Conservation (phyloP, 768 basidiomycete genomes). For the Rhodotorula taiwanensis region DNA sequence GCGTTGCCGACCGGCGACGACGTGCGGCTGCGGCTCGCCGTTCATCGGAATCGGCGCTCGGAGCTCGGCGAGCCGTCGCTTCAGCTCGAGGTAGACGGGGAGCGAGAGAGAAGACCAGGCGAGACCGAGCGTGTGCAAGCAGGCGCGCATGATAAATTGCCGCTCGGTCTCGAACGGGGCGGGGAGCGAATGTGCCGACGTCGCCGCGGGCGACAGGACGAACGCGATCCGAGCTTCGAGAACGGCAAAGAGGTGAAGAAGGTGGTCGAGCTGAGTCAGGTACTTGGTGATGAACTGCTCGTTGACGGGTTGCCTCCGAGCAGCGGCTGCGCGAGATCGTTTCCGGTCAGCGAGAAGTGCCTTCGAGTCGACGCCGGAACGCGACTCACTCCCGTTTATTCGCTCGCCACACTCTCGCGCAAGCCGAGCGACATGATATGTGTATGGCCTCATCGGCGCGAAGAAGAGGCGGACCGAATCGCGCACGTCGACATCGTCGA, state of each 20-base stretch:
- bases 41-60: neutral
- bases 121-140: constrained; percentile 29
- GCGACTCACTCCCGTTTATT: constrained; percentile 29
- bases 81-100: constrained; percentile 27
- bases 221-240: constrained; percentile 30
- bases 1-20: neutral
- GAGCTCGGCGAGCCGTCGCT: constrained; percentile 19
- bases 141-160: constrained; percentile 28
- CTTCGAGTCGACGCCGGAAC: neutral
- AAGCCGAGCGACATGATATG: constrained; percentile 27
- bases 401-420: constrained; percentile 27
- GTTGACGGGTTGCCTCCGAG: constrained; percentile 26
- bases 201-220: constrained; percentile 31
- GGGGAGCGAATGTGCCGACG: constrained; percentile 27
- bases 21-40: neutral
- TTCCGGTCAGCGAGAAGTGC: neutral
- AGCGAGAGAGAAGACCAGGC: constrained; percentile 33
- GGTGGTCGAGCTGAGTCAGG: constrained; percentile 32
- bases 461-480: constrained; percentile 36
- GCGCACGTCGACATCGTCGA: constrained; percentile 35
- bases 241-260: constrained; percentile 28
- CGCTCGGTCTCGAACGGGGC: constrained; percentile 28
- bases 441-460: constrained; percentile 24
- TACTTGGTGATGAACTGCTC: constrained; percentile 25
- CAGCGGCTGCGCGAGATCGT: constrained; percentile 8